phyloP scores from a whole-genome alignment of 176 grass and related monocot species.

The Leersia perrieri region DNA sequence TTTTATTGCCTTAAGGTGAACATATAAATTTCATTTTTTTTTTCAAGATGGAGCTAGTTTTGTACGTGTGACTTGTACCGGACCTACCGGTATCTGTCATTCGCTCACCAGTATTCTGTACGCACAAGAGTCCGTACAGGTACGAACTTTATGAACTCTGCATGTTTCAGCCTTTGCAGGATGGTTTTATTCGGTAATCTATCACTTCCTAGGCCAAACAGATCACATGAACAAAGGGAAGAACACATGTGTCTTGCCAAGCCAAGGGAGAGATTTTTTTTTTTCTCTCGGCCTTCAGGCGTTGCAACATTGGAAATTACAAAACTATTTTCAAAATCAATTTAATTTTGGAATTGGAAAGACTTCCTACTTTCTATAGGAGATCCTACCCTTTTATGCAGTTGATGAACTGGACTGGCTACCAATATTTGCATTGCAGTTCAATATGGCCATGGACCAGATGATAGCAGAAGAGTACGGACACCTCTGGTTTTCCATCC shows the following conservation, averaged over 20 bases:
- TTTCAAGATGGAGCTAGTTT: background rate
- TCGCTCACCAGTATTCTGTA: background rate
- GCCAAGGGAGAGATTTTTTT: background rate
- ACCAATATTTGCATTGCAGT: background rate
- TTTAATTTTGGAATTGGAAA: background rate
- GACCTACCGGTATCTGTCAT: background rate
- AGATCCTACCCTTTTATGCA: background rate
- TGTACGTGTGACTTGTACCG: background rate
- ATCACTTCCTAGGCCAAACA: background rate
- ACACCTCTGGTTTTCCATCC: background rate
- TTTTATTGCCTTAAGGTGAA: no score
- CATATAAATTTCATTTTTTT: background rate
- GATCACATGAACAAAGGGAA: background rate
- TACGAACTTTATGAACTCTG: background rate
- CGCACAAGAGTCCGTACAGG: background rate
- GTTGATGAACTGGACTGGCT: background rate
- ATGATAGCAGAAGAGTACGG: background rate
- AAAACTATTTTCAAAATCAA: background rate
- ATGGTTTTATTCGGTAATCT: constrained; percentile 6
- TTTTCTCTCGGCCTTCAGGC: background rate
- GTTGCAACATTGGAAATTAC: background rate
- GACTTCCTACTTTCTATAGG: no score
- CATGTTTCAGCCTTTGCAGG: background rate
- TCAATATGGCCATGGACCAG: background rate
- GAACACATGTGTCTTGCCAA: background rate